Evolutionary conservation across 805 yeast species (phyloP), one percentile per base, ranked within the genome.

Genomic region (Saturnispora serradocipensis): DNA sequence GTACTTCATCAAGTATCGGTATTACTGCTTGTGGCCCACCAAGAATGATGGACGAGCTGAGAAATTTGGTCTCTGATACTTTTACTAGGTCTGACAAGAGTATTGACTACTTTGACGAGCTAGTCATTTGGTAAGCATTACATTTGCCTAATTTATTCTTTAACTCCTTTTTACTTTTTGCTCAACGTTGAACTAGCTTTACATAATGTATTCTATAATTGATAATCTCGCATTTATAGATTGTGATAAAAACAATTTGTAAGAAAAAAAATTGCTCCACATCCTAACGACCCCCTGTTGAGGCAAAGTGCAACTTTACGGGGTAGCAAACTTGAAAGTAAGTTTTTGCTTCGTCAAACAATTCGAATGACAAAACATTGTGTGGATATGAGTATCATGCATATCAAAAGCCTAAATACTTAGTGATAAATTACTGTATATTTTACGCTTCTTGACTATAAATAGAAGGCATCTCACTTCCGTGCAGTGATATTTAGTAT

Each of bases 21-120:
- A 57, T 76, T 52, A 66, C 67, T 27, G 62, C 73, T 5, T 76
- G 80, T 68, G 79, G 76, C 43, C 79, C 75, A 56, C 68, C 70
- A n/a, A 49, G 63, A 10, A 67, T 75, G 68, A 53, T 51, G 52
- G 56, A 51, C 20, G 20, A 20, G 3, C 20, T 52, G 5, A 49
- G 53, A 42, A 43, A 49, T 24, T 10, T 40, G 8, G 22, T 52
- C 5, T 3, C 53, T 13, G 15, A 30, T 6, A n/a, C 40, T 32
- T 49, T 45, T 5, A 32, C 45, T 13, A 22, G n/a, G 7, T 45
- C 38, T 43, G 46, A 49, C 16, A 52, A 52, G 16, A 45, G 53
- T 42, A 27, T 52, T 24, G 52, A 52, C 24, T 52, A 25, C 25
- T 52, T 44, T 40, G 54, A 52, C 27, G 50, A 52, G 25, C 45